Evolutionary conservation across 2,329 filamentous ascomycete species (phyloP).

Genomic region (Chalara sp.): DNA sequence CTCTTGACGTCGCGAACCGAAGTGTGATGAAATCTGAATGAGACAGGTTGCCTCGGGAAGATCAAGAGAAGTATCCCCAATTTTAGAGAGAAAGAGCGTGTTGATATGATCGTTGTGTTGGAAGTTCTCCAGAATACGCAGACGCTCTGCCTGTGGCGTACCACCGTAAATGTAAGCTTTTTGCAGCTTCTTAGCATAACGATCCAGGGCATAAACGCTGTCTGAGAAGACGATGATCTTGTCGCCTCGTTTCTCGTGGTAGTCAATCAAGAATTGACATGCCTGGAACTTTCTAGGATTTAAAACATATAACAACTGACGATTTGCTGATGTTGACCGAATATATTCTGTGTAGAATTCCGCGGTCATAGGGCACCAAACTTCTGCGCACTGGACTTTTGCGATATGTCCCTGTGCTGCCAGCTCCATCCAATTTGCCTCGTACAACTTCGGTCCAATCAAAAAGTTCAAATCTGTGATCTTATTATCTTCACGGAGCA

Average conservation of each 20-base stretch:
- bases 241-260: conserved; percentile 88
- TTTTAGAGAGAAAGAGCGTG: conserved; percentile 94
- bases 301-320: conserved; percentile 81
- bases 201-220: conserved; percentile 86
- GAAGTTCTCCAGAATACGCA: conserved; percentile 87
- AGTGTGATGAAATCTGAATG: conserved; percentile 96
- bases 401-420: conserved; percentile 96
- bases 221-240: conserved; percentile 99
- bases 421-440: conserved; percentile 99
- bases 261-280: conserved; percentile 96
- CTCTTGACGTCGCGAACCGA: conserved; percentile 93
- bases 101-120: conserved; percentile 86
- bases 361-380: conserved; percentile 98
- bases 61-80: conserved; percentile 96
- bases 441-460: conserved; percentile 94
- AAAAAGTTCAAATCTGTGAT: conserved; percentile 96
- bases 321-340: conserved; percentile 58
- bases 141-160: conserved; percentile 74
- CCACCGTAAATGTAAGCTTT: conserved; percentile 91
- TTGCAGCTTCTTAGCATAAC: conserved; percentile 74
- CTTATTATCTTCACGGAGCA: conserved; percentile 95
- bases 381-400: conserved; percentile 93
- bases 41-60: conserved; percentile 92
- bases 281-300: conserved; percentile 96
- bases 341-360: conserved; percentile 97